These are phyloP conservation scores for Penicillium expansum DNA, from an alignment of 2,329 filamentous ascomycete genomes.

Conservation along the genomic window DNA sequence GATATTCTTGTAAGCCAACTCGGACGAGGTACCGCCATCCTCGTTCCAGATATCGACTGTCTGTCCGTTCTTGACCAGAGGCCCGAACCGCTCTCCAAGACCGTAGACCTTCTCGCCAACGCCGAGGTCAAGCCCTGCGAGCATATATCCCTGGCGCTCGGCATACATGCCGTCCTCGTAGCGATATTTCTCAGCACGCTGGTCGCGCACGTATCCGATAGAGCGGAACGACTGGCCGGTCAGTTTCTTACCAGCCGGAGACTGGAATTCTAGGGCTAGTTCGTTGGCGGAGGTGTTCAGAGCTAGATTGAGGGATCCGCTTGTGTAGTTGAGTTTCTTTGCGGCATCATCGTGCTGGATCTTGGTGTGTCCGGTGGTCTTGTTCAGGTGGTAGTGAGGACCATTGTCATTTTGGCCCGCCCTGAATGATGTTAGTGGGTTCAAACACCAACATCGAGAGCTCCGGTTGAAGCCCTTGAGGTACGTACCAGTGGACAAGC, in stretches of 20 bases:
- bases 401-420: conserved; percentile 37
- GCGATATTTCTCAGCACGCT: conserved; percentile 32
- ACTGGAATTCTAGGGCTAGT: conserved; percentile 31
- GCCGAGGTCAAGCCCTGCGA: conserved; percentile 38
- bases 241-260: conserved; percentile 27
- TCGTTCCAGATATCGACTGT: conserved; percentile 63
- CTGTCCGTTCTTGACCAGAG: conserved; percentile 74
- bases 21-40: conserved; percentile 48
- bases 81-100: conserved; percentile 72
- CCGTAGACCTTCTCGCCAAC: conserved; percentile 68
- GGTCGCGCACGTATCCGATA: conserved; percentile 40
- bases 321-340: conserved; percentile 31
- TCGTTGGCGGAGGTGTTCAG: conserved; percentile 38
- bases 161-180: conserved; percentile 38
- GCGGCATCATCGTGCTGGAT: conserved; percentile 26
- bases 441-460: neutral
- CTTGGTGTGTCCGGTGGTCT: conserved; percentile 27
- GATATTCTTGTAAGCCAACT: conserved; percentile 43
- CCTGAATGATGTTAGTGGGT: conserved; percentile 18
- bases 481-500: conserved; percentile 36
- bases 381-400: conserved; percentile 35
- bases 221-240: conserved; percentile 42
- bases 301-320: conserved; percentile 32
- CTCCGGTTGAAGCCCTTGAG: neutral
- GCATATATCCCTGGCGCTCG: conserved; percentile 41